Conservation (phyloP, 352 stramenopile species). For the Blastocystis sp. region DNA sequence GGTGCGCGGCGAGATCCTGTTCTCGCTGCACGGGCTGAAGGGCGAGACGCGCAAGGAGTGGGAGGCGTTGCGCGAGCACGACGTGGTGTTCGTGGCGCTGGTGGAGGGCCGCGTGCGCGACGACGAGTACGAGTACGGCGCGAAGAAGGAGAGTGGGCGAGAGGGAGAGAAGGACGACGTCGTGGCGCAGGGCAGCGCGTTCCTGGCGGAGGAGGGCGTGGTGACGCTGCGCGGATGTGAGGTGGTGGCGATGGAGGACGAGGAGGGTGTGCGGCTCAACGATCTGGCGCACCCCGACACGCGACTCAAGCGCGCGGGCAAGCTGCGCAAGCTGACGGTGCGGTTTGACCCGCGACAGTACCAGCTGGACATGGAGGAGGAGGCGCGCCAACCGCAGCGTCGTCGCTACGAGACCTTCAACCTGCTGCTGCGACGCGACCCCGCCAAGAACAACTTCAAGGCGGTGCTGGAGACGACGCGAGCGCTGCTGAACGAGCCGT, state of each 20-base stretch:
- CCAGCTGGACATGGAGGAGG: conserved; percentile 80
- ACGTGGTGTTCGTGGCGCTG: conserved; percentile 88
- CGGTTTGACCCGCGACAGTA: conserved; percentile 88
- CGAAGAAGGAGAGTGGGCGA: background rate
- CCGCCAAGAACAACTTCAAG: conserved; percentile 78
- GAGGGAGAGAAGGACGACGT: conserved; percentile 80
- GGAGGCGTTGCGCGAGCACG: conserved; percentile 84
- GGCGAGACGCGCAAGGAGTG: conserved; percentile 79
- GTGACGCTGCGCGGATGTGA: conserved; percentile 80
- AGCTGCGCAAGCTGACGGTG: conserved; percentile 83
- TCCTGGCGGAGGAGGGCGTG: conserved; percentile 71
- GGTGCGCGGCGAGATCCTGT: conserved; percentile 81
- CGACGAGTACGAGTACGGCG: conserved; percentile 74
- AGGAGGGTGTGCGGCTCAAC: conserved; percentile 78
- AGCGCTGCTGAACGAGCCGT: conserved; percentile 74
- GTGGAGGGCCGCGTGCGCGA: conserved; percentile 78
- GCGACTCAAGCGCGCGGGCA: conserved; percentile 70
- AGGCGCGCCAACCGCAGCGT: conserved; percentile 72
- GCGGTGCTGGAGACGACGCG: conserved; percentile 78
- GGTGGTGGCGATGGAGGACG: conserved; percentile 74
- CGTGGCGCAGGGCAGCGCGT: conserved; percentile 71
- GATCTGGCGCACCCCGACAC: conserved; percentile 73
- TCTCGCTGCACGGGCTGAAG: conserved; percentile 80
- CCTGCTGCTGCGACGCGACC: conserved; percentile 39
- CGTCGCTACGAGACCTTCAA: background rate